Conservation (phyloP, 441 rosid species). For the Kokia cookei region DNA sequence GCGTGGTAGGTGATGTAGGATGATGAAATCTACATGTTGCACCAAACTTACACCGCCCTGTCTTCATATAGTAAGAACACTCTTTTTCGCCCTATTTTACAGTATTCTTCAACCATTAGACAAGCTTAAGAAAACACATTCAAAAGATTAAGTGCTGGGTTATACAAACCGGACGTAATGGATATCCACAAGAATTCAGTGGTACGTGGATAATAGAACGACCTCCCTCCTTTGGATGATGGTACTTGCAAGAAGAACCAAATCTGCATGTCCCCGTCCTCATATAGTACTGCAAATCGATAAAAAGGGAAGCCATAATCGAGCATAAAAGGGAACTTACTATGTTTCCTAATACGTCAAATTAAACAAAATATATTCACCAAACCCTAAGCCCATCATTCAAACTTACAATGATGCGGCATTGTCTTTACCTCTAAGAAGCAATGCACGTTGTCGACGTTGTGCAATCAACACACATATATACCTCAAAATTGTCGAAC, state of each 20-base stretch:
- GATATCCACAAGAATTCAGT: constrained; percentile 72
- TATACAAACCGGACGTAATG: constrained; percentile 79
- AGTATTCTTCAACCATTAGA: constrained; percentile 6
- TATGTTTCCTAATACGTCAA: too few species aligned
- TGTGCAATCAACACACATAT: background rate
- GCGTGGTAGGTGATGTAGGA: constrained; percentile 52
- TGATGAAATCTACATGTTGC: constrained; percentile 87
- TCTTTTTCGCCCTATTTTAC: constrained; percentile 62
- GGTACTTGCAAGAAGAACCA: constrained; percentile 87
- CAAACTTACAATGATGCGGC: background rate
- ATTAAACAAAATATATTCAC: background rate
- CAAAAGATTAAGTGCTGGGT: background rate
- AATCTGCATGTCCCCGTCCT: constrained; percentile 81
- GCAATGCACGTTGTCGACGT: constrained; percentile 13
- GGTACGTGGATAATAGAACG: constrained; percentile 45
- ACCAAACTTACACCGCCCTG: constrained; percentile 92
- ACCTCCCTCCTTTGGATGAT: constrained; percentile 80
- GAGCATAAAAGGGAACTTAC: too few species aligned
- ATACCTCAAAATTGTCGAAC: constrained; percentile 3
- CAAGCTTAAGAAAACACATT: background rate
- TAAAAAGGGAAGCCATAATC: background rate
- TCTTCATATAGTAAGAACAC: constrained; percentile 88
- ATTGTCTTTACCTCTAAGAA: background rate
- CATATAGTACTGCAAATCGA: constrained; percentile 63
- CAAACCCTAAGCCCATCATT: background rate